phyloP scores from a whole-genome alignment of 2,329 filamentous ascomycete genomes.

The Neopestalotiopsis rosae region DNA sequence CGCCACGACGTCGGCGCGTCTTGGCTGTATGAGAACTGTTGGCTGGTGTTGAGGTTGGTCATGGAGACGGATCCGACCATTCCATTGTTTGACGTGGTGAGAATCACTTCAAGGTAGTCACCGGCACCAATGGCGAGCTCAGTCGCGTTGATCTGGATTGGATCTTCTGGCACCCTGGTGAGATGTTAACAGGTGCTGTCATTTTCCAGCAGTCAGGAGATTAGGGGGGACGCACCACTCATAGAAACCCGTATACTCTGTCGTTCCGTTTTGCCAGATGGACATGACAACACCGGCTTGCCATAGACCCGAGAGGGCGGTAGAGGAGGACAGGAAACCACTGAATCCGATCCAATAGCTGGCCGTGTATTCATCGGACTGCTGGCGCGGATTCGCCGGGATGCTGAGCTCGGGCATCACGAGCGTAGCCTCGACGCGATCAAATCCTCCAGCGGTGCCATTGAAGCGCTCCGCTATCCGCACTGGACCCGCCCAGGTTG shows the following conservation, averaged over 20 bases:
- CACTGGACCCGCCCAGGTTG: constrained; percentile 8
- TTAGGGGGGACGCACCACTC: not conserved
- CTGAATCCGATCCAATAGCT: constrained; percentile 1
- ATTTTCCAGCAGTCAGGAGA: not conserved
- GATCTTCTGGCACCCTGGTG: constrained; percentile 6
- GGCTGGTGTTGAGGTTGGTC: constrained; percentile 14
- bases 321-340: not conserved
- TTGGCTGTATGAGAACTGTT: constrained; percentile 10
- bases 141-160: constrained; percentile 8
- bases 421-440: constrained; percentile 12
- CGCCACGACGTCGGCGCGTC: constrained; percentile 1
- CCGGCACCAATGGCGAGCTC: constrained; percentile 3
- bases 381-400: not conserved
- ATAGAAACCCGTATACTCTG: constrained; percentile 10
- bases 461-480: constrained; percentile 14
- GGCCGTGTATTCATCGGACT: constrained; percentile 10
- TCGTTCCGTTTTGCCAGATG: constrained; percentile 6
- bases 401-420: constrained; percentile 14
- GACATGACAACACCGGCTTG: constrained; percentile 5
- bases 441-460: constrained; percentile 2
- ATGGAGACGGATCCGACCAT: constrained; percentile 5
- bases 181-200: not conserved
- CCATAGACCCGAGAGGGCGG: constrained; percentile 1
- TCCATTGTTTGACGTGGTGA: constrained; percentile 10
- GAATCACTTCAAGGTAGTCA: not conserved